Base-by-base conservation (phyloP, 2,329 filamentous ascomycete genomes). In the Hymenoscyphus infarciens region DNA sequence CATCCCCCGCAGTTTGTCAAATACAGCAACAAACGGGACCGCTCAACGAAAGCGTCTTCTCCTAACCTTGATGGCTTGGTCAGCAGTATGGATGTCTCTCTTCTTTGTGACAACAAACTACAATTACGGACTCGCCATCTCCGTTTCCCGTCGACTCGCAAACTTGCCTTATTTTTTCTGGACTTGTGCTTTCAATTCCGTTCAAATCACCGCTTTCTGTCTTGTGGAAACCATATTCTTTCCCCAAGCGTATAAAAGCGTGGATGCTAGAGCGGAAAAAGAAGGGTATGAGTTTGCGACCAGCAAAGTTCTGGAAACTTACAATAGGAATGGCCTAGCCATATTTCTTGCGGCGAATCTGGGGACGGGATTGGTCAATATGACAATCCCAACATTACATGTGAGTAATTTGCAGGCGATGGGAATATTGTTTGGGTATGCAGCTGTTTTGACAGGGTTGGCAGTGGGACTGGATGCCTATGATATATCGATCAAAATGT, bases 151-250 rank as follows among this genome's bases (percentile, higher is more conserved):
- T 22, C 88, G 95, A 0, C 80, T 98, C 62, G 95, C 94, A 8
- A 99, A 99, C 72, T 82, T 97, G 66, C 92, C 95, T 0, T 99
- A 99, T 74, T 84, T 98, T 53, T 80, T 97, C 54, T 98, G 94
- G 92, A 89, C 96, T 7, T 83, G 87, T n/a, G 88, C 91, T 2
- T 97, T 95, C 80, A 99, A 98, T 78, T 88, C 85, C 65, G 81
- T 83, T n/a, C 92, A 97, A 74, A 80, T 99, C 10, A 79, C 91
- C 7, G 81, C 88, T 1, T 97, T 94, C 75, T 92, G 87, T 71
- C 74, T 87, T 15, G 82, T 95, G 27, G 94, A 99, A 75, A 87
- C 84, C 2, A 29, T 90, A 2, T 87, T 93, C 75, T 96, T 97
- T 75, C 90, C 91, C 0, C 79, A 81, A 1, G 83, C 89, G 5